Percentiles rank a stretch among this genome's conserved stretches.
Conservation (phyloP, 2,329 filamentous ascomycete species). For the Leptographium galeiforme region DNA sequence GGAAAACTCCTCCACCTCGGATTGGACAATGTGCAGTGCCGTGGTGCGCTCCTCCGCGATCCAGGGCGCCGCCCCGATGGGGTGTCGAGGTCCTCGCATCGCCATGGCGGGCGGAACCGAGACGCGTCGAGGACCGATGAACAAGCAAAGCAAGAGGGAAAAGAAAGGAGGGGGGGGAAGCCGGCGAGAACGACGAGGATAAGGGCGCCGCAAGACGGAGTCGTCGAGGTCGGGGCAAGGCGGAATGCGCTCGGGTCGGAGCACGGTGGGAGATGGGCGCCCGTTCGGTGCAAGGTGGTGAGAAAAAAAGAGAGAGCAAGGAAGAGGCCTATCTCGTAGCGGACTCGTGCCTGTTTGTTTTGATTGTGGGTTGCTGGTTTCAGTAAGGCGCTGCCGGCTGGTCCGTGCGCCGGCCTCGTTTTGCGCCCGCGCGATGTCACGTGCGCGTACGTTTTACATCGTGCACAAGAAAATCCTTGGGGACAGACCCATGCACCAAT, state of each 20-base stretch:
- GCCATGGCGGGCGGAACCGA: slow-evolving; percentile 17
- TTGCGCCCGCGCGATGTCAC: slow-evolving; percentile 1
- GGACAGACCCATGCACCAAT: too few species aligned
- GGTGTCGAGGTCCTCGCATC: slow-evolving; percentile 43
- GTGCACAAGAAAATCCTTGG: too few species aligned
- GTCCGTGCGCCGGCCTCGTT: neutral
- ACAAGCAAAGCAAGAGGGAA: neutral
- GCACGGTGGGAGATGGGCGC: neutral
- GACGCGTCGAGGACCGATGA: neutral
- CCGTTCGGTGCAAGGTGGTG: neutral
- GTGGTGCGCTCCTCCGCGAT: slow-evolving; percentile 72
- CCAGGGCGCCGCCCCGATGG: slow-evolving; percentile 77
- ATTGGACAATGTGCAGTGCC: slow-evolving; percentile 58
- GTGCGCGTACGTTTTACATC: neutral
- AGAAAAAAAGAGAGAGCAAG: neutral
- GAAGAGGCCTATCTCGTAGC: neutral
- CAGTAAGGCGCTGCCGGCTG: slow-evolving; percentile 2
- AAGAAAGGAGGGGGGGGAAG: neutral
- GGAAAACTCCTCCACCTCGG: slow-evolving; percentile 85
- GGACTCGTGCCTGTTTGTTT: slow-evolving; percentile 10
- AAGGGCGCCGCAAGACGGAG: neutral
- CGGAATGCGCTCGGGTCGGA: neutral
- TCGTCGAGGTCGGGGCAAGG: neutral
- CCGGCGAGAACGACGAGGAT: neutral
- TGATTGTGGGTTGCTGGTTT: slow-evolving; percentile 11